These are phyloP conservation scores for Stellera chamaejasme DNA, from an alignment of 345 rosid species.

Conservation along the genomic window DNA sequence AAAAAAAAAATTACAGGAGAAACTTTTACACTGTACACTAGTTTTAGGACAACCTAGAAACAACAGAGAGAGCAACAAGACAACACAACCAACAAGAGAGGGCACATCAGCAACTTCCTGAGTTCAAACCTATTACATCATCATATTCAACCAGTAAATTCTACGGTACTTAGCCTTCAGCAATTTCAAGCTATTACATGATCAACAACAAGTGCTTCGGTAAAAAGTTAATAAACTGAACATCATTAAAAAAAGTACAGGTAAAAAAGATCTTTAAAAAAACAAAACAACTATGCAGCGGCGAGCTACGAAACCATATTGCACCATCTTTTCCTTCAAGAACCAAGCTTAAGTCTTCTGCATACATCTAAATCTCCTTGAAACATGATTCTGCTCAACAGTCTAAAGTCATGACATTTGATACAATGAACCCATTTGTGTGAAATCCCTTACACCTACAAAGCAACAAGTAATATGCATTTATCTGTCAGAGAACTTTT, in stretches of 20 bases:
- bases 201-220: conserved; percentile 28
- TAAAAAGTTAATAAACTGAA: conserved; percentile 22
- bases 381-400: conserved; percentile 13
- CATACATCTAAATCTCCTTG: conserved; percentile 11
- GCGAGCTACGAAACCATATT: no score
- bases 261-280: conserved; percentile 9
- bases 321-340: conserved; percentile 11
- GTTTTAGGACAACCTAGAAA: conserved; percentile 2
- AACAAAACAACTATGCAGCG: conserved; percentile 14
- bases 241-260: conserved; percentile 20
- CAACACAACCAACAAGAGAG: conserved; percentile 19
- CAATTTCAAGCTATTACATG: conserved; percentile 27
- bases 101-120: conserved; percentile 25
- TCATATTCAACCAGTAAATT: conserved; percentile 21
- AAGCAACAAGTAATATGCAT: no score
- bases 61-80: conserved; percentile 20
- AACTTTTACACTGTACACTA: conserved; percentile 1
- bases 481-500: no score
- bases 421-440: background rate
- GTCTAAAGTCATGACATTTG: conserved; percentile 12
- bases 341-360: conserved; percentile 14
- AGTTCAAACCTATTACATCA: conserved; percentile 35
- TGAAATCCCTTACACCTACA: no score
- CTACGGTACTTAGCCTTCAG: conserved; percentile 16
- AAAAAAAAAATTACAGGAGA: conserved; percentile 10